Percentiles rank a stretch among this genome's conserved stretches.
Evolutionary conservation across 345 rosid species (phyloP).

Genomic region (Tarenaya hassleriana): DNA sequence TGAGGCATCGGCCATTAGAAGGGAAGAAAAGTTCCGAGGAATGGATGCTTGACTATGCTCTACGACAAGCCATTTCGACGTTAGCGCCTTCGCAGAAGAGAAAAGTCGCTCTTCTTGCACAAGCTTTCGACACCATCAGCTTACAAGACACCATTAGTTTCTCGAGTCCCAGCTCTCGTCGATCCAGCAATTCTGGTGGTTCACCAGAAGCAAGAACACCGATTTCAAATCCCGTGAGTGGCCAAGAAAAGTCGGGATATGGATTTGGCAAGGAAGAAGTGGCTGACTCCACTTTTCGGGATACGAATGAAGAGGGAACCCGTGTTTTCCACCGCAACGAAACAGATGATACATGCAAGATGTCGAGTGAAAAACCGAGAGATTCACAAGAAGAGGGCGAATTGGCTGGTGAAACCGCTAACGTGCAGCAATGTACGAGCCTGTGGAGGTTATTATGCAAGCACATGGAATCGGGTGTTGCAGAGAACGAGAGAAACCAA

Average conservation of each 20-base stretch:
- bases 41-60: conserved; percentile 96
- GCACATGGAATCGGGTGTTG: conserved; percentile 56
- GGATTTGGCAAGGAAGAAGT: conserved; percentile 10
- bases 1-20: conserved; percentile 54
- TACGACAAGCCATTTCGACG: conserved; percentile 61
- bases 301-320: conserved; percentile 15
- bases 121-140: conserved; percentile 80
- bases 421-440: conserved; percentile 40
- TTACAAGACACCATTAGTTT: conserved; percentile 30
- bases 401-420: conserved; percentile 19
- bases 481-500: conserved; percentile 37
- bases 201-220: too few relatives aligned
- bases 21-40: conserved; percentile 72
- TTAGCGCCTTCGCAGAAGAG: conserved; percentile 71
- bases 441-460: conserved; percentile 70
- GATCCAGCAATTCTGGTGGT: conserved; percentile 28
- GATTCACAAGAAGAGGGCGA: conserved; percentile 26
- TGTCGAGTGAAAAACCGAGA: conserved; percentile 20
- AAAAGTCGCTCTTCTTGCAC: conserved; percentile 83
- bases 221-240: neutral
- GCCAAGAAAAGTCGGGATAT: neutral
- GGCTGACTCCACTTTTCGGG: conserved; percentile 18
- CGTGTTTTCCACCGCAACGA: conserved; percentile 11
- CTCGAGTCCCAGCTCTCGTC: conserved; percentile 29
- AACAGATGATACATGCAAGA: conserved; percentile 24